Evolutionary conservation across 805 yeast genomes (phyloP).

Genomic region (Spathaspora girioi): DNA sequence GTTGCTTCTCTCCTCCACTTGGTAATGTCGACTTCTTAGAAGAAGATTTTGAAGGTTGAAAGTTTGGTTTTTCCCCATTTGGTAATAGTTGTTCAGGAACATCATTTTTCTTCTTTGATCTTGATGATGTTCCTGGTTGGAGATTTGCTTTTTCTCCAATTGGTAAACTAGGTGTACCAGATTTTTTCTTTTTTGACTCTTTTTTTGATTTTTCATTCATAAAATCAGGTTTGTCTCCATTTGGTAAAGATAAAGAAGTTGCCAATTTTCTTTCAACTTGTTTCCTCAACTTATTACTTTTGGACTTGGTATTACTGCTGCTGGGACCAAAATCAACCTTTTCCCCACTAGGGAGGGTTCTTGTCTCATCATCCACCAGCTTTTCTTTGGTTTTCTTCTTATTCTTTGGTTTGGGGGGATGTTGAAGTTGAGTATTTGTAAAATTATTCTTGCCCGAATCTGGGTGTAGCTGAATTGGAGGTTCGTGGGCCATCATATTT

Average conservation of each 20-base stretch:
- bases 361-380: slow-evolving; percentile 9
- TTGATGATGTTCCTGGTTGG: not conserved
- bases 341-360: slow-evolving; percentile 26
- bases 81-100: slow-evolving; percentile 1
- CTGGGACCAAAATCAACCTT: slow-evolving; percentile 27
- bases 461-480: slow-evolving; percentile 23
- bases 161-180: not conserved
- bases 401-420: not conserved
- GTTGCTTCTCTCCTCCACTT: slow-evolving; percentile 3
- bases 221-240: slow-evolving; percentile 28
- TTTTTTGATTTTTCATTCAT: slow-evolving; percentile 9
- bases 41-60: not conserved
- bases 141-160: not conserved
- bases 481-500: slow-evolving; percentile 32
- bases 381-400: slow-evolving; percentile 5
- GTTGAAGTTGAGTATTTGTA: slow-evolving; percentile 5
- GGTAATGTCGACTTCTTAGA: not conserved
- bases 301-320: not conserved
- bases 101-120: not conserved
- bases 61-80: slow-evolving; percentile 1
- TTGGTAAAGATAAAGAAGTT: slow-evolving; percentile 21
- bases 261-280: slow-evolving; percentile 4
- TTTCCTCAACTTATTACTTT: slow-evolving; percentile 9
- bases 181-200: slow-evolving; percentile 6
- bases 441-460: slow-evolving; percentile 7